Percentiles rank a stretch among this genome's conserved stretches.
Conservation (phyloP, 75 land plant genomes). For the Pinus albicaulis region DNA sequence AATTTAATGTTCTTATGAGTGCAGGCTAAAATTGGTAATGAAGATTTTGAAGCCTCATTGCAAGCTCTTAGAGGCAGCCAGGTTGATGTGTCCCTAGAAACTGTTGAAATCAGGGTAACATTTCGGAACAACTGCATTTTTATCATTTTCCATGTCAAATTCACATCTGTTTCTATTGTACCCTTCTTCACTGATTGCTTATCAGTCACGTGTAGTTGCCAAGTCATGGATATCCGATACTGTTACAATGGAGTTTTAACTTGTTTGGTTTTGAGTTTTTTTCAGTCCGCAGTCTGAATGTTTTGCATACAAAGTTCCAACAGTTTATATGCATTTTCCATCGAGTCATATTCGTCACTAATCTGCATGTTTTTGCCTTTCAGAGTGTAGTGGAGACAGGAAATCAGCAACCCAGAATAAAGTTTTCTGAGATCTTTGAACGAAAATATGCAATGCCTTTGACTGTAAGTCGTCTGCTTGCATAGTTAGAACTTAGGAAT, state of each 20-base stretch:
- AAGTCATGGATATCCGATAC: neutral
- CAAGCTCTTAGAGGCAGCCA: slow-evolving; percentile 88
- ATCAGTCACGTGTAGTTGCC: neutral
- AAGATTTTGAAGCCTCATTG: slow-evolving; percentile 71
- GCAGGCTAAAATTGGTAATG: slow-evolving; percentile 91
- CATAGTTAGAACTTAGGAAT: neutral
- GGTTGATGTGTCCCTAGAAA: slow-evolving; percentile 70
- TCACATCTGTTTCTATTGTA: neutral
- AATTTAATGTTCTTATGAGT: neutral
- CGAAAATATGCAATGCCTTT: slow-evolving; percentile 11
- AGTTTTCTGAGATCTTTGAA: slow-evolving; percentile 3
- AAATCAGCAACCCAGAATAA: slow-evolving; percentile 3
- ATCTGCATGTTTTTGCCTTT: neutral
- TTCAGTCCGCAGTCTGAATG: neutral
- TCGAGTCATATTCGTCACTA: neutral
- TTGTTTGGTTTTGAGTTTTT: neutral
- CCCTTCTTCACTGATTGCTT: neutral
- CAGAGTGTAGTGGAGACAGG: slow-evolving; percentile 8
- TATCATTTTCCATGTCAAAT: neutral
- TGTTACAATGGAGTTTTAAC: neutral
- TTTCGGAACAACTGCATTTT: neutral
- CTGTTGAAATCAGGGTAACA: slow-evolving; percentile 81
- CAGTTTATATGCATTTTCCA: neutral
- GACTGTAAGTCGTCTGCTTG: neutral
- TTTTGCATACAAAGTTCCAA: neutral